A percentile compares a stretch with the other conserved stretches of the same genome.
phyloP scores from a whole-genome alignment of 352 stramenopile species.

The Pythium dissimile region DNA sequence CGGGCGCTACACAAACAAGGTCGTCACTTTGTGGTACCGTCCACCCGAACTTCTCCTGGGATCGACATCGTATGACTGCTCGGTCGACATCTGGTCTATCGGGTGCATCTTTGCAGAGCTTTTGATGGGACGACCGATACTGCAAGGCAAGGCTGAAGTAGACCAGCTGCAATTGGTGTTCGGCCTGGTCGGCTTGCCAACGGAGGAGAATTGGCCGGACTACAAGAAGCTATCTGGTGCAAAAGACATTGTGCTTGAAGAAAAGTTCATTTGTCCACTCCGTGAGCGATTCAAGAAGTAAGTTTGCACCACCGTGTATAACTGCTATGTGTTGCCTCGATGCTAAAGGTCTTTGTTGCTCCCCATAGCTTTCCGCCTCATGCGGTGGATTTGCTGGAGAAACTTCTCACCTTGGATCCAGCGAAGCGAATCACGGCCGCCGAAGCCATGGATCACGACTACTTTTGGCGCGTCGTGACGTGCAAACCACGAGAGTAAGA shows the following conservation, averaged over 20 bases:
- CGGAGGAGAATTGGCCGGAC: constrained; percentile 73
- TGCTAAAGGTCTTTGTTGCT: background rate
- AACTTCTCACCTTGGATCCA: constrained; percentile 95
- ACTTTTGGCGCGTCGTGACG: constrained; percentile 92
- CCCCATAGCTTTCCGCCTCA: constrained; percentile 57
- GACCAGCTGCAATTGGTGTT: constrained; percentile 85
- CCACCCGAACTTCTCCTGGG: constrained; percentile 92
- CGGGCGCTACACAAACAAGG: constrained; percentile 92
- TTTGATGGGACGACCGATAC: constrained; percentile 71
- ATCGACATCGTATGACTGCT: constrained; percentile 89
- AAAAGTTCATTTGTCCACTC: constrained; percentile 74
- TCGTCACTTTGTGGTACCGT: constrained; percentile 95
- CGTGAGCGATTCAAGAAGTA: constrained; percentile 82
- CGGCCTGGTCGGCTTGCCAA: constrained; percentile 69
- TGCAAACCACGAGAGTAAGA: constrained; percentile 83
- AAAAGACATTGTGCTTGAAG: constrained; percentile 64
- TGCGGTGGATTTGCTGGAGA: constrained; percentile 89
- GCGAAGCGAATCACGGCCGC: constrained; percentile 91
- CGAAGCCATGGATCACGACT: constrained; percentile 95
- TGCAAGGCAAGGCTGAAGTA: constrained; percentile 80
- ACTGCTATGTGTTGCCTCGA: background rate
- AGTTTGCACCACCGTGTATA: constrained; percentile 1
- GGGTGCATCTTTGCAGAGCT: constrained; percentile 86
- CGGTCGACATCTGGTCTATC: constrained; percentile 94
- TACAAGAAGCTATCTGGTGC: constrained; percentile 74